Percentiles rank a stretch among this genome's conserved stretches.
Evolutionary conservation across 305 asterid genomes (phyloP).

Genomic region (Solanum hybrid): DNA sequence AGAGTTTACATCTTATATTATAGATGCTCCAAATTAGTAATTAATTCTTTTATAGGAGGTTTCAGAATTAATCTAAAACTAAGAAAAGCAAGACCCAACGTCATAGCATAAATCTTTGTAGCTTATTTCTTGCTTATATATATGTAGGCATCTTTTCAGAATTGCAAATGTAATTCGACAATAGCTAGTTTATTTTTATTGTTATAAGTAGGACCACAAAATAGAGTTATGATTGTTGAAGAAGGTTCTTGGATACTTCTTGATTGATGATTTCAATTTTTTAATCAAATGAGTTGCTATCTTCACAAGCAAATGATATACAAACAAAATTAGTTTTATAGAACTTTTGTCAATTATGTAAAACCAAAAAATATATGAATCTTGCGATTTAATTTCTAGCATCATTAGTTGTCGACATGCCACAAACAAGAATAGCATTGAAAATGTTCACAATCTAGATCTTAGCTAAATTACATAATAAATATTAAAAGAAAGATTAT

Average conservation of each 20-base stretch:
- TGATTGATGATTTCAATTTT: background rate
- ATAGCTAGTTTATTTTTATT: too few species aligned
- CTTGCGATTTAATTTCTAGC: background rate
- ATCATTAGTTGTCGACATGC: background rate
- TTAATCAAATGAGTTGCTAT: too few species aligned
- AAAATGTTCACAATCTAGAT: background rate
- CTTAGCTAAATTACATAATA: background rate
- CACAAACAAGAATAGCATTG: background rate
- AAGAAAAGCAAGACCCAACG: background rate
- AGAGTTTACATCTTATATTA: background rate
- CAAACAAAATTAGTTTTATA: too few species aligned
- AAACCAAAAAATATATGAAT: background rate
- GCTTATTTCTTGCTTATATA: background rate
- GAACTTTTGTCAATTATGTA: background rate
- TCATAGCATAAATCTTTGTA: background rate
- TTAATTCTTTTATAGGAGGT: too few species aligned
- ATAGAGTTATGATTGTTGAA: background rate
- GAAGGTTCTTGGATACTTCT: background rate
- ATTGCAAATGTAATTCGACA: too few species aligned
- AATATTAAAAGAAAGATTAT: background rate
- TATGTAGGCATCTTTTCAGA: too few species aligned
- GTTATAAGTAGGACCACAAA: background rate
- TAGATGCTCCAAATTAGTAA: background rate
- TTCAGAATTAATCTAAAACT: too few species aligned
- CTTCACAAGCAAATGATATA: background rate